Conservation (phyloP, 2,329 filamentous ascomycete genomes). For the Aspergillus latus region DNA sequence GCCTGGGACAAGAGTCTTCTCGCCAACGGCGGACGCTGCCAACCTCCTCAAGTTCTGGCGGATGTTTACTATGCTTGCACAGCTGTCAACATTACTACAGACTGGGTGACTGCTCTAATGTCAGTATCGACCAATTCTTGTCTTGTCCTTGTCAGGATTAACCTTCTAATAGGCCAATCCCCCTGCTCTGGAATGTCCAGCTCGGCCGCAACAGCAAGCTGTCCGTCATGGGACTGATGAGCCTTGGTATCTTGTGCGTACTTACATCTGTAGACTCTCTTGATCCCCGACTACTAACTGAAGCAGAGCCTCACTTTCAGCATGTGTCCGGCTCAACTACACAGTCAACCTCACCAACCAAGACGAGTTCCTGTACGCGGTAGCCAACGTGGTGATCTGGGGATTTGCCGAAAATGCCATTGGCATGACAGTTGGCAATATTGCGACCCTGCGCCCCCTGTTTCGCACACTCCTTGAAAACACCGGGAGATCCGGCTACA, state of each 20-base stretch:
- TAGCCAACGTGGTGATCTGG: conserved; percentile 48
- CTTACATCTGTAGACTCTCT: conserved; percentile 21
- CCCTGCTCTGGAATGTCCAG: conserved; percentile 44
- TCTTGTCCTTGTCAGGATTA: neutral
- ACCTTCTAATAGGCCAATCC: conserved; percentile 40
- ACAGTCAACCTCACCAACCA: conserved; percentile 43
- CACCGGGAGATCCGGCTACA: conserved; percentile 18
- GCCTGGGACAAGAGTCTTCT: conserved; percentile 22
- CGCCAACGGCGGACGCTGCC: conserved; percentile 22
- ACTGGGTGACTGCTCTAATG: conserved; percentile 27
- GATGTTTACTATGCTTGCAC: conserved; percentile 28
- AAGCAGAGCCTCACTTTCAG: conserved; percentile 24
- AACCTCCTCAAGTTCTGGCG: conserved; percentile 23
- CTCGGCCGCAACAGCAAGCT: conserved; percentile 47
- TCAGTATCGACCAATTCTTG: conserved; percentile 12
- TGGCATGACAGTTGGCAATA: conserved; percentile 52
- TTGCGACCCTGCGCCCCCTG: conserved; percentile 49
- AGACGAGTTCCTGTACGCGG: conserved; percentile 42
- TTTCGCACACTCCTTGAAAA: conserved; percentile 30
- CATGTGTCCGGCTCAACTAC: conserved; percentile 44
- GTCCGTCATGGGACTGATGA: conserved; percentile 48
- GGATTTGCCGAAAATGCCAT: conserved; percentile 52
- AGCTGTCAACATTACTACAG: conserved; percentile 27
- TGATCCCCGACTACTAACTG: neutral
- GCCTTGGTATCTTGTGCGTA: conserved; percentile 46